phyloP scores from a whole-genome alignment of 2,329 filamentous ascomycete genomes.

The Keithomyces neogunnii region DNA sequence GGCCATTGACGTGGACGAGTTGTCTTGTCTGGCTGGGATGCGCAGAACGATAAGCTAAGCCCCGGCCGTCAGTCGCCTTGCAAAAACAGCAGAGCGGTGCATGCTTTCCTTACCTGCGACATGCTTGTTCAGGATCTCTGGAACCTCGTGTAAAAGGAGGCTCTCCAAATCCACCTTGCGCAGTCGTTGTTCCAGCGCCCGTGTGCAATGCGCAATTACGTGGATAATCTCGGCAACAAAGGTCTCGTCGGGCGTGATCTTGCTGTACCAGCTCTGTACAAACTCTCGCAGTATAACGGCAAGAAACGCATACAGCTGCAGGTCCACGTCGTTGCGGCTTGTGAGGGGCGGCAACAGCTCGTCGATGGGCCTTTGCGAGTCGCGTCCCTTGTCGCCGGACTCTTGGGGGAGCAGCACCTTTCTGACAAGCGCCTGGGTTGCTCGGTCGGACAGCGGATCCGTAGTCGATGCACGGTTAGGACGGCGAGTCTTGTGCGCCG shows the following conservation, averaged over 20 bases:
- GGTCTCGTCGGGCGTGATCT: conserved; percentile 81
- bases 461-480: conserved; percentile 24
- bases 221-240: conserved; percentile 85
- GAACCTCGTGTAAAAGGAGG: conserved; percentile 79
- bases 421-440: conserved; percentile 74
- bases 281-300: conserved; percentile 85
- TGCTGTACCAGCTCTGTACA: conserved; percentile 86
- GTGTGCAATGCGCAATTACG: conserved; percentile 85
- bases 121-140: conserved; percentile 72
- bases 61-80: conserved; percentile 1
- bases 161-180: conserved; percentile 75
- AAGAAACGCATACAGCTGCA: conserved; percentile 87
- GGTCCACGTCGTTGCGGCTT: conserved; percentile 86
- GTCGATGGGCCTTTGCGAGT: conserved; percentile 52
- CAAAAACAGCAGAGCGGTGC: not conserved
- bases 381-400: conserved; percentile 46
- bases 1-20: conserved; percentile 53
- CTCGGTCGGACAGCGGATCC: conserved; percentile 62
- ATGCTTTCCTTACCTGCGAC: conserved; percentile 51
- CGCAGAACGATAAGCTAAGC: conserved; percentile 63
- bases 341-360: conserved; percentile 84
- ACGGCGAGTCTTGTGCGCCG: conserved; percentile 19
- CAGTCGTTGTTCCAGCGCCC: conserved; percentile 77
- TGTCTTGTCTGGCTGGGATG: conserved; percentile 47
- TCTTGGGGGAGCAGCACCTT: conserved; percentile 74